Evolutionary conservation across 305 asterid species (phyloP).

Genomic region (Fraxinus sp.): DNA sequence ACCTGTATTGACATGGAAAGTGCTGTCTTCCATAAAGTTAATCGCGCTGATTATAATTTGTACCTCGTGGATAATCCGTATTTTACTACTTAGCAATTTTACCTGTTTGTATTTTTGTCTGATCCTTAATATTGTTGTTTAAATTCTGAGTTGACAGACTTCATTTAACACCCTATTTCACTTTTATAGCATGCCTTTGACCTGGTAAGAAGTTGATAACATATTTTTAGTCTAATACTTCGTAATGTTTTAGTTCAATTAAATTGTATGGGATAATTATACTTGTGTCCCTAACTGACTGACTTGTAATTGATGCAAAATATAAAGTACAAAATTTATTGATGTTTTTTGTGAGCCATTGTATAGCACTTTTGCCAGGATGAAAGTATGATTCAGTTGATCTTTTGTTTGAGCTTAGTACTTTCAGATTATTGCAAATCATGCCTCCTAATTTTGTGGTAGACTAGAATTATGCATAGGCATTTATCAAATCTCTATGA

Average conservation of each 20-base stretch:
- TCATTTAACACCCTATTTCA: neutral
- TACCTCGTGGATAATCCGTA: neutral
- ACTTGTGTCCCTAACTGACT: neutral
- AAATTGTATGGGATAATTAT: neutral
- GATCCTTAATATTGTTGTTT: neutral
- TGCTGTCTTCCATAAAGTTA: neutral
- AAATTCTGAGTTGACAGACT: neutral
- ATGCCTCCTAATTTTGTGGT: neutral
- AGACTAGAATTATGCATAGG: neutral
- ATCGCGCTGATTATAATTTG: neutral
- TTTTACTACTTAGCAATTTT: neutral
- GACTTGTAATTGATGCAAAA: neutral
- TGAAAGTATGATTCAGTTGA: neutral
- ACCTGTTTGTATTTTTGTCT: neutral
- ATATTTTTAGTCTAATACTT: neutral
- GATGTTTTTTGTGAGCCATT: slow-evolving; percentile 3
- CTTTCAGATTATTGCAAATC: neutral
- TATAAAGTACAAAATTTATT: neutral
- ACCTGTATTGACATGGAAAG: neutral
- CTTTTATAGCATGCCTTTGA: neutral
- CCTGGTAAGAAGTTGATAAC: neutral
- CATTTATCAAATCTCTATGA: neutral
- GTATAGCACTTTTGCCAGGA: slow-evolving; percentile 6
- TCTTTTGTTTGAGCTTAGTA: neutral
- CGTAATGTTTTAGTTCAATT: neutral